A percentile compares a stretch with the other conserved stretches of the same genome.
phyloP scores from a whole-genome alignment of 2,329 filamentous ascomycete species.

The Colletotrichum lini region DNA sequence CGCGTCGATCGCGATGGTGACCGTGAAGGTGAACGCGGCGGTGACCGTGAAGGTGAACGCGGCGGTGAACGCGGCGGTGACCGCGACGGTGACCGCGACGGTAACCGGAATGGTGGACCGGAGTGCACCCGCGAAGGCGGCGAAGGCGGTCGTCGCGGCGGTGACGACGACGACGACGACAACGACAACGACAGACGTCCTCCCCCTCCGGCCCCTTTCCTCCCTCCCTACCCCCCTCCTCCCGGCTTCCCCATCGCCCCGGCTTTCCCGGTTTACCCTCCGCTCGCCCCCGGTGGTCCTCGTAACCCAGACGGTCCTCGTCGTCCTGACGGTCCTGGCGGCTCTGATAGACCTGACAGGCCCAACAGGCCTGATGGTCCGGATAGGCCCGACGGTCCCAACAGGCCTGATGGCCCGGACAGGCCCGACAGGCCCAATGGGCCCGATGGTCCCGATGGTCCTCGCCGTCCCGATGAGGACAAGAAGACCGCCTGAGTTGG shows the following conservation, averaged over 20 bases:
- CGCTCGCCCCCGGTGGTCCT: not conserved
- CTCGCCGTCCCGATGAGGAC: constrained; percentile 1
- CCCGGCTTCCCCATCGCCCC: constrained; percentile 23
- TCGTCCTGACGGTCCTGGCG: not conserved
- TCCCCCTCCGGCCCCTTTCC: constrained; percentile 7
- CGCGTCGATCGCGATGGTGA: constrained; percentile 12
- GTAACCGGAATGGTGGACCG: not conserved
- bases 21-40: constrained; percentile 2
- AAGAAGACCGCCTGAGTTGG: constrained; percentile 18
- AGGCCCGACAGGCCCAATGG: too few species aligned
- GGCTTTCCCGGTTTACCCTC: not conserved
- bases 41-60: not conserved
- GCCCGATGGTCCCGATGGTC: constrained; percentile 9
- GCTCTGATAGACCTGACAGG: too few species aligned
- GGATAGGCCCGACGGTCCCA: too few species aligned
- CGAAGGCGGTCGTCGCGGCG: constrained; percentile 8
- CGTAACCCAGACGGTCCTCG: constrained; percentile 19
- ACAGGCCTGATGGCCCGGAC: too few species aligned
- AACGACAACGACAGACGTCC: not conserved
- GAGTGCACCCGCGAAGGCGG: not conserved
- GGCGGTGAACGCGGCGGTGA: not conserved
- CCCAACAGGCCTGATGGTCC: too few species aligned
- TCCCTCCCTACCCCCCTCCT: not conserved
- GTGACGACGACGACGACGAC: too few species aligned
- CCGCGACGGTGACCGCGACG: not conserved